These are phyloP conservation scores for Colletotrichum chlorophyti DNA, from an alignment of 2,329 filamentous ascomycete genomes.

Conservation along the genomic window DNA sequence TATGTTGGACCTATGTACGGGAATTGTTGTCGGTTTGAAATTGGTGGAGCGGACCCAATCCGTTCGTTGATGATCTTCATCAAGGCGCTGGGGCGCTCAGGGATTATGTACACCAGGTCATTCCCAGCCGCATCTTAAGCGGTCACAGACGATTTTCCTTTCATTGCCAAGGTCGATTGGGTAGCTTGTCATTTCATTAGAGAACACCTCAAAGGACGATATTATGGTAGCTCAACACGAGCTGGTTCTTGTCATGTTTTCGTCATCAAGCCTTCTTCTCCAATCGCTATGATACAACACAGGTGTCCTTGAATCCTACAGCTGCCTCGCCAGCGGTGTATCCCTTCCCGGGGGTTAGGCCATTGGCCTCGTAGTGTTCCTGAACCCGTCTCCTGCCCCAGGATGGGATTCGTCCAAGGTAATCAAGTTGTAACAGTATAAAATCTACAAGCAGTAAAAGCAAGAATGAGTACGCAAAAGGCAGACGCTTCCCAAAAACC, in stretches of 20 bases:
- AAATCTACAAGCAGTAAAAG: conserved; percentile 23
- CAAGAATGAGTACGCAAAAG: conserved; percentile 16
- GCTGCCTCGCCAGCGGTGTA: conserved; percentile 15
- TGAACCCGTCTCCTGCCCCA: conserved; percentile 12
- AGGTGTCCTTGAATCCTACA: conserved; percentile 29
- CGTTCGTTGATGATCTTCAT: conserved; percentile 16
- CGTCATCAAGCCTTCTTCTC: conserved; percentile 27
- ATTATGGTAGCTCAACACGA: conserved; percentile 18
- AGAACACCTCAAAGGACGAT: neutral
- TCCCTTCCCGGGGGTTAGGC: conserved; percentile 10
- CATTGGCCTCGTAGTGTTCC: conserved; percentile 5
- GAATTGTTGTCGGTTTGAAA: neutral
- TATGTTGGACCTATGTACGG: neutral
- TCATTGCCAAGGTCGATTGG: too few relatives aligned
- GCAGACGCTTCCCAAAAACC: conserved; percentile 28
- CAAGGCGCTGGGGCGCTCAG: neutral
- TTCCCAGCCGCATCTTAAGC: too few relatives aligned
- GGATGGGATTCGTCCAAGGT: conserved; percentile 12
- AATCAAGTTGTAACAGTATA: conserved; percentile 28
- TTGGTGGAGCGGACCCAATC: conserved; percentile 12
- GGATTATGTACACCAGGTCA: too few relatives aligned
- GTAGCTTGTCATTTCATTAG: too few relatives aligned
- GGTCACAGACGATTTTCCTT: neutral
- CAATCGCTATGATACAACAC: conserved; percentile 30
- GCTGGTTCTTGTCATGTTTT: conserved; percentile 21